These are phyloP conservation scores for Cymbidium sinense DNA, from an alignment of 106 monocot species.

Conservation along the genomic window DNA sequence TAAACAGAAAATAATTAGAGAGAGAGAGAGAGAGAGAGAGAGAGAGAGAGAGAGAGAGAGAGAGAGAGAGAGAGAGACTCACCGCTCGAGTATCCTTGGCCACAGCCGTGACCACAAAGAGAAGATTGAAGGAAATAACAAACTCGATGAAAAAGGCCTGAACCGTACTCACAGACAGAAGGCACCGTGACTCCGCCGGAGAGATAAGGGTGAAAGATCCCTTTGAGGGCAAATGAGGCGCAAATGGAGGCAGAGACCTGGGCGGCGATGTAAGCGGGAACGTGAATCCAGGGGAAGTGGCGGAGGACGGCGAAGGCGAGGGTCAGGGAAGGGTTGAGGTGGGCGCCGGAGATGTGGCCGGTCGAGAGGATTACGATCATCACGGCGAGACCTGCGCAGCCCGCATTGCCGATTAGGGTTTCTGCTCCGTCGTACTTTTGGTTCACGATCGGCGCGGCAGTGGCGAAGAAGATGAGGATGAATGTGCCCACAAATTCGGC, in stretches of 20 bases:
- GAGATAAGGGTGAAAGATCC: constrained; percentile 69
- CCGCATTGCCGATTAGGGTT: constrained; percentile 79
- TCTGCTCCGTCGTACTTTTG: constrained; percentile 83
- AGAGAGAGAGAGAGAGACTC: not conserved
- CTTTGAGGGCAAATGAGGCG: constrained; percentile 78
- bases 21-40: not conserved
- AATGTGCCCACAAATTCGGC: constrained; percentile 96
- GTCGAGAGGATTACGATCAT: constrained; percentile 91
- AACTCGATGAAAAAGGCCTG: constrained; percentile 92
- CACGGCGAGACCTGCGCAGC: constrained; percentile 71
- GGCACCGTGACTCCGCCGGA: constrained; percentile 93
- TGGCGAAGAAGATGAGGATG: constrained; percentile 93
- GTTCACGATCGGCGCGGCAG: constrained; percentile 92
- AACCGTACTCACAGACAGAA: constrained; percentile 45
- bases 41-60: not conserved
- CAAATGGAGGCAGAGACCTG: constrained; percentile 82
- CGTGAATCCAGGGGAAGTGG: constrained; percentile 95
- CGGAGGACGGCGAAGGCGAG: constrained; percentile 86
- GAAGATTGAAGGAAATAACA: constrained; percentile 67
- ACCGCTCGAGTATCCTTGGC: constrained; percentile 73
- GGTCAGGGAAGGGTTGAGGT: constrained; percentile 91
- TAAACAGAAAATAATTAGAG: not conserved
- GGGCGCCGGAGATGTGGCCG: constrained; percentile 98
- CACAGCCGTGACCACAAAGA: constrained; percentile 90
- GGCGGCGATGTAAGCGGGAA: constrained; percentile 75